Evolutionary conservation across 73 alveolate species (phyloP).

Genomic region (Effrenium voratum): DNA sequence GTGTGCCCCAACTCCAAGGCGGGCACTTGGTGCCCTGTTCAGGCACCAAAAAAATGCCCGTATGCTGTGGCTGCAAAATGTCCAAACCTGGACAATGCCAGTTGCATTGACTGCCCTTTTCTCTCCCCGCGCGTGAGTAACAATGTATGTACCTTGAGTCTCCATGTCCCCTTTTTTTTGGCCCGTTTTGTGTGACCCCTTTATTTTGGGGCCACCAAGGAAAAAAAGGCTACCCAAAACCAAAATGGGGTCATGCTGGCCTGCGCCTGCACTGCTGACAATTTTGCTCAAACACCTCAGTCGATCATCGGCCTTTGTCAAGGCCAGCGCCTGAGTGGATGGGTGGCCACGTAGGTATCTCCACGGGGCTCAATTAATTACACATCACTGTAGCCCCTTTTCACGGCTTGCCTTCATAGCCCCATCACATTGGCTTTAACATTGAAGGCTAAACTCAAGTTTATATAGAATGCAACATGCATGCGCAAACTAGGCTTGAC

Average conservation of each 20-base stretch:
- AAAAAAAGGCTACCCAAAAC: background rate
- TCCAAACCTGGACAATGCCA: background rate
- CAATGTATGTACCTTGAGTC: constrained; percentile 31
- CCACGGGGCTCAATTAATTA: too few species aligned
- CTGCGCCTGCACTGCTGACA: background rate
- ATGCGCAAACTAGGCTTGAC: too few species aligned
- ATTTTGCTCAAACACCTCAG: too few species aligned
- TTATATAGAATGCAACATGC: background rate
- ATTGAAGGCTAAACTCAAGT: background rate
- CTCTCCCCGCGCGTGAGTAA: too few species aligned
- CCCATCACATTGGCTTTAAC: background rate
- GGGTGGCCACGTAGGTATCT: too few species aligned
- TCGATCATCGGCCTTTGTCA: background rate
- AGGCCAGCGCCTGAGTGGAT: too few species aligned
- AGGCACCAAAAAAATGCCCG: too few species aligned
- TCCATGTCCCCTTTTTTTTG: background rate
- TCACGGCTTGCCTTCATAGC: background rate
- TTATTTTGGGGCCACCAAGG: background rate
- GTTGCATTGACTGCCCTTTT: too few species aligned
- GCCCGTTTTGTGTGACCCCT: background rate
- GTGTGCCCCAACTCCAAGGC: too few species aligned
- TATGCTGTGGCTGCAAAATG: too few species aligned
- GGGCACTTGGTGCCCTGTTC: too few species aligned
- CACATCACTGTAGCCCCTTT: background rate
- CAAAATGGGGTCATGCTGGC: background rate